Evolutionary conservation across 1,284 basidiomycete species (phyloP).

Genomic region (Sphaerobolus stellatus): DNA sequence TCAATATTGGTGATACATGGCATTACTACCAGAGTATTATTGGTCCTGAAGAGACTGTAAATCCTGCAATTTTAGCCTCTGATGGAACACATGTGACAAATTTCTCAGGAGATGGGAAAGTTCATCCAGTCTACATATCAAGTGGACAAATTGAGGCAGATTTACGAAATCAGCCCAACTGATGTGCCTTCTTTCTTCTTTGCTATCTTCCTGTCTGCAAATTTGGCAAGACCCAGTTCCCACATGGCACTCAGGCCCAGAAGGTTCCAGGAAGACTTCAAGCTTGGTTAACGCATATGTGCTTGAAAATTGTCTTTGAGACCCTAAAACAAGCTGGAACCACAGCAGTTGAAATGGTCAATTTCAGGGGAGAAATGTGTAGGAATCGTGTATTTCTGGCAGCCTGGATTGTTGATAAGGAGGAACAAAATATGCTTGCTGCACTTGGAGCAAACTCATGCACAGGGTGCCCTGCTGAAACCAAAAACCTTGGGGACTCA

Average conservation of each 20-base stretch:
- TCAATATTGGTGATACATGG: conserved; percentile 5
- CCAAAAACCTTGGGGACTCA: neutral
- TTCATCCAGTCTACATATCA: conserved; percentile 8
- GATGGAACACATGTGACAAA: conserved; percentile 10
- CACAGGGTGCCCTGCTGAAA: neutral
- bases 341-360: neutral
- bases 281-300: conserved; percentile 3
- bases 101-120: conserved; percentile 11
- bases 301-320: conserved; percentile 3
- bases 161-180: conserved; percentile 1
- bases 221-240: conserved; percentile 4
- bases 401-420: conserved; percentile 2
- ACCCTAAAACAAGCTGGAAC: too few species aligned
- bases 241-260: neutral
- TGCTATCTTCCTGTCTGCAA: conserved; percentile 3
- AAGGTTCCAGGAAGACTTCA: conserved; percentile 7
- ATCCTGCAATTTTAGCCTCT: neutral
- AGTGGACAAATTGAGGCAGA: neutral
- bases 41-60: neutral
- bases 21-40: neutral
- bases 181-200: conserved; percentile 2
- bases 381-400: neutral
- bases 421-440: conserved; percentile 1
- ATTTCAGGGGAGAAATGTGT: neutral
- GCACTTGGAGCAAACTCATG: conserved; percentile 4